These are phyloP conservation scores for Thermomucor indicae-seudaticae DNA, from an alignment of 371 early-diverging fungal species.

Conservation along the genomic window DNA sequence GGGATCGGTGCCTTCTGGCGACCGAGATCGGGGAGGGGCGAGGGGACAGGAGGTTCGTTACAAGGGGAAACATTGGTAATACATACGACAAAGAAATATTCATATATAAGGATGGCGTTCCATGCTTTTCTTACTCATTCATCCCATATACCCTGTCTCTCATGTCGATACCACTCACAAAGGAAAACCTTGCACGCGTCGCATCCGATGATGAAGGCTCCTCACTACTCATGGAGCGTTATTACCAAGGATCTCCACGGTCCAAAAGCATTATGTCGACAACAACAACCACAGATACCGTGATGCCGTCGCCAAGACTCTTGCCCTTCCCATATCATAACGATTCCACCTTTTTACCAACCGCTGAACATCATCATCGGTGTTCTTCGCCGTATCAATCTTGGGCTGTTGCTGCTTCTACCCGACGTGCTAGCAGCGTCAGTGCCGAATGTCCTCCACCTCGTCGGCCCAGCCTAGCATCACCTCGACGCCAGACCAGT, in stretches of 20 bases:
- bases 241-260: constrained; percentile 12
- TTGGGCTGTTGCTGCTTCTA: neutral
- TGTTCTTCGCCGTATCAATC: neutral
- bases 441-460: constrained; percentile 8
- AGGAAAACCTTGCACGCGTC: constrained; percentile 12
- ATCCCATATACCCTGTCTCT: too few species aligned
- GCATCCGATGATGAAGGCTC: constrained; percentile 5
- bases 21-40: too few species aligned
- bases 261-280: constrained; percentile 3
- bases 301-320: constrained; percentile 16
- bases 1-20: too few species aligned
- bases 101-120: too few species aligned
- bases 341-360: constrained; percentile 20
- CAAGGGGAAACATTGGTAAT: too few species aligned
- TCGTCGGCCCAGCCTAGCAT: too few species aligned
- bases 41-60: too few species aligned
- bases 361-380: constrained; percentile 12
- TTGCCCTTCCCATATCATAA: constrained; percentile 27
- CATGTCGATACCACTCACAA: constrained; percentile 15
- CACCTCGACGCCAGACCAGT: constrained; percentile 11
- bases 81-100: too few species aligned
- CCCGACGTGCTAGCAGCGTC: neutral
- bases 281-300: constrained; percentile 11
- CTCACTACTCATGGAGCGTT: constrained; percentile 7
- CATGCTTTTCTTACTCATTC: too few species aligned